Conservation (phyloP, 331 rosid species). For the Stylosanthes scabra region DNA sequence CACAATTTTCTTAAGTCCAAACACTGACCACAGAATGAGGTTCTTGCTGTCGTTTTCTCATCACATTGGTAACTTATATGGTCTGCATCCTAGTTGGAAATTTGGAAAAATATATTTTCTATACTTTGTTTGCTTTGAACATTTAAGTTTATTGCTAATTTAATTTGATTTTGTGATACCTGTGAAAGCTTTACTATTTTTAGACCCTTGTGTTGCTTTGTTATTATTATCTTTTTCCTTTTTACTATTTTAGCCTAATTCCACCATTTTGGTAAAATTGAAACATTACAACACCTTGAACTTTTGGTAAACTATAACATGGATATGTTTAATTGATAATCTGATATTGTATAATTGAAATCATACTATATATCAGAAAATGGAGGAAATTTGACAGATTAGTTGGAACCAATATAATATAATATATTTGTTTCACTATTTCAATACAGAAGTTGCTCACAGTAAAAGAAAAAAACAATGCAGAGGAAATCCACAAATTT, state of each 20-base stretch:
- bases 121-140: background rate
- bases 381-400: constrained; percentile 22
- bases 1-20: constrained; percentile 38
- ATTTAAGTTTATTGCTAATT: background rate
- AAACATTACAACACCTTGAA: background rate
- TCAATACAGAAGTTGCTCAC: constrained; percentile 21
- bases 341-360: constrained; percentile 2
- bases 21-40: constrained; percentile 6
- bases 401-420: constrained; percentile 1
- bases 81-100: background rate
- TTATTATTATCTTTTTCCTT: background rate
- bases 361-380: background rate
- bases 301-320: background rate
- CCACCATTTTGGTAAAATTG: background rate
- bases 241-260: constrained; percentile 1
- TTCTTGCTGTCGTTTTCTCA: constrained; percentile 1
- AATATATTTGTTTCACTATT: constrained; percentile 28
- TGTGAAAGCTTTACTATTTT: background rate
- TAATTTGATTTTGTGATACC: background rate
- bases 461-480: constrained; percentile 15
- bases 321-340: background rate
- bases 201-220: background rate
- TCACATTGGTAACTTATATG: background rate
- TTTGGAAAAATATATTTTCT: background rate
- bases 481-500: constrained; percentile 23